Percentiles rank a stretch among this genome's conserved stretches.
phyloP scores from a whole-genome alignment of 2,329 filamentous ascomycete genomes.

The Ophiobolus disseminans region DNA sequence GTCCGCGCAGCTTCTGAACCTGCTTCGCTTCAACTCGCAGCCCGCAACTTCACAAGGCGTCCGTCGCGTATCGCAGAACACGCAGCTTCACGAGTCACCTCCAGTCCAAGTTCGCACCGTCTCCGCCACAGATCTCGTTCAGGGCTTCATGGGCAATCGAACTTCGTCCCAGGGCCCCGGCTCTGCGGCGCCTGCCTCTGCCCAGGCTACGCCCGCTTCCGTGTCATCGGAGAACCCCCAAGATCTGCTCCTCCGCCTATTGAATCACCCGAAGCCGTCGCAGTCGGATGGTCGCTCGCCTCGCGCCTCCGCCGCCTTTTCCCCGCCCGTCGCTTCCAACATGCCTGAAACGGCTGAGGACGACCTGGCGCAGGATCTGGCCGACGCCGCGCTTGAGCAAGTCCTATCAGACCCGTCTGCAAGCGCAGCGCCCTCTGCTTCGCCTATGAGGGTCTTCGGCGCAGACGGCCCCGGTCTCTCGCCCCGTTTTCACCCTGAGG shows the following conservation, averaged over 20 bases:
- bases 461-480: conserved; percentile 51
- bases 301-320: conserved; percentile 35
- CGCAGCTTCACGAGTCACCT: conserved; percentile 22
- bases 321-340: conserved; percentile 39
- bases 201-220: conserved; percentile 37
- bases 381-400: conserved; percentile 53
- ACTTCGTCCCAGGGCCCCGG: conserved; percentile 40
- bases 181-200: conserved; percentile 37
- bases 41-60: conserved; percentile 49
- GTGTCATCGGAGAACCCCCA: conserved; percentile 69
- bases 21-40: conserved; percentile 68
- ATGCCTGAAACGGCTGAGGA: conserved; percentile 53
- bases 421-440: conserved; percentile 28
- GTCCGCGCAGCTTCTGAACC: conserved; percentile 66
- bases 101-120: conserved; percentile 48
- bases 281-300: conserved; percentile 39
- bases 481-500: conserved; percentile 41
- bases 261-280: conserved; percentile 73
- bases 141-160: conserved; percentile 61
- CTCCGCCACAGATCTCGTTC: conserved; percentile 65
- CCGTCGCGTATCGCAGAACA: conserved; percentile 40
- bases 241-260: conserved; percentile 82
- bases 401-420: conserved; percentile 43
- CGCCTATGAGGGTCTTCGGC: conserved; percentile 46
- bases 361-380: conserved; percentile 54